Percentiles rank a stretch among this genome's conserved stretches.
Evolutionary conservation across 2,329 filamentous ascomycete genomes (phyloP).

Genomic region (Diaporthe eres): DNA sequence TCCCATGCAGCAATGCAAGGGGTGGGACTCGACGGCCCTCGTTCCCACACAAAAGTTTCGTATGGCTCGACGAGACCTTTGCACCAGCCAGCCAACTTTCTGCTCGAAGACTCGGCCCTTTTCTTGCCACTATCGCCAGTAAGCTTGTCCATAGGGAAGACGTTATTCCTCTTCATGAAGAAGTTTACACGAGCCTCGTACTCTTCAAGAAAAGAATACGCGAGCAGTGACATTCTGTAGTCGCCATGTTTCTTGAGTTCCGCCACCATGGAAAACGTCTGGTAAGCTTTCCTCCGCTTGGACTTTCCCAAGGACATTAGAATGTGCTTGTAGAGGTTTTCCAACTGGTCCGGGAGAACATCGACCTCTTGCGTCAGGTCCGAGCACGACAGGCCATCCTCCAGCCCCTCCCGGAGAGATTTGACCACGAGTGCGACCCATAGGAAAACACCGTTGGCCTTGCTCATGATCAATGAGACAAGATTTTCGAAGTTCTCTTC

Average conservation of each 20-base stretch:
- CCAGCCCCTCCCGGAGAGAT: slow-evolving; percentile 20
- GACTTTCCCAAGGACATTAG: neutral
- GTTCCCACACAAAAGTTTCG: too few species aligned
- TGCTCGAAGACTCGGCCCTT: neutral
- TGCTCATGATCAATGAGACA: slow-evolving; percentile 15
- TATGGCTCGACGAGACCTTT: slow-evolving; percentile 24
- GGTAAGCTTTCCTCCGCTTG: slow-evolving; percentile 4
- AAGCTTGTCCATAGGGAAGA: neutral
- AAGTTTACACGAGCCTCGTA: neutral
- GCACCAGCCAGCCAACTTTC: slow-evolving; percentile 16
- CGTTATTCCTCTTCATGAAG: neutral
- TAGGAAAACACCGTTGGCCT: slow-evolving; percentile 25
- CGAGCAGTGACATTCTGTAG: slow-evolving; percentile 25
- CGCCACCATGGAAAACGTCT: slow-evolving; percentile 12
- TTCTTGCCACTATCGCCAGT: neutral
- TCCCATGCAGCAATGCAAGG: neutral
- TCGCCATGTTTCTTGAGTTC: slow-evolving; percentile 8
- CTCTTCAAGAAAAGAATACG: slow-evolving; percentile 15
- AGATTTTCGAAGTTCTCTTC: neutral
- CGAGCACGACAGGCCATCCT: neutral
- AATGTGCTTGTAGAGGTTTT: slow-evolving; percentile 18
- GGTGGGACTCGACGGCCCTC: too few species aligned
- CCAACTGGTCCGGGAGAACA: slow-evolving; percentile 15
- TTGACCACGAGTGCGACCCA: slow-evolving; percentile 27
- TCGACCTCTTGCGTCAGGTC: slow-evolving; percentile 2